Evolutionary conservation across 2,329 filamentous ascomycete species (phyloP).

Genomic region (Didymella keratinophila): DNA sequence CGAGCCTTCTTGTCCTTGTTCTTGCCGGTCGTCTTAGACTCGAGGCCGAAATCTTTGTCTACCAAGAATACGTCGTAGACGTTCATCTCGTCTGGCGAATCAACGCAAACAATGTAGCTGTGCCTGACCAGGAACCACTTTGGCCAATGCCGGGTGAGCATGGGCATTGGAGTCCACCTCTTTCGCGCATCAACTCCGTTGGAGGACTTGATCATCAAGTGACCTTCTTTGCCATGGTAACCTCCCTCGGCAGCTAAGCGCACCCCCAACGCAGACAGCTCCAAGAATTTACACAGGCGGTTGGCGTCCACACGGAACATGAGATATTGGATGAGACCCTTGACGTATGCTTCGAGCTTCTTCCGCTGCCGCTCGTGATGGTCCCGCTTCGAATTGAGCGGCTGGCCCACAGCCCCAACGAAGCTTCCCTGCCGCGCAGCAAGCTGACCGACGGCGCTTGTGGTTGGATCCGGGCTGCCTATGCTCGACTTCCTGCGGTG

Average conservation of each 20-base stretch:
- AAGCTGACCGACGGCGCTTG: conserved; percentile 33
- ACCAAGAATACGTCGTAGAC: conserved; percentile 99
- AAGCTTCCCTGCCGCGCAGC: conserved; percentile 51
- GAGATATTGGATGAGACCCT: conserved; percentile 93
- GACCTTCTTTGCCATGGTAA: conserved; percentile 97
- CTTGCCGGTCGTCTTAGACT: conserved; percentile 67
- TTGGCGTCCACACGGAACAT: conserved; percentile 98
- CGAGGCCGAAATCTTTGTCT: conserved; percentile 83
- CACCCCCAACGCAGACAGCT: conserved; percentile 92
- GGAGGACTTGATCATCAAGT: conserved; percentile 87
- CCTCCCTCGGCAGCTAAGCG: conserved; percentile 93
- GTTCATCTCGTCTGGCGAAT: conserved; percentile 97
- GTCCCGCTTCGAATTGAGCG: conserved; percentile 57
- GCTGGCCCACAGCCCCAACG: conserved; percentile 47
- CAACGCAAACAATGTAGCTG: conserved; percentile 97
- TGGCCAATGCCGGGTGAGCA: conserved; percentile 83
- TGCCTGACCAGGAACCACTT: conserved; percentile 99
- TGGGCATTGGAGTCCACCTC: conserved; percentile 77
- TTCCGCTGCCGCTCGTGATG: conserved; percentile 84
- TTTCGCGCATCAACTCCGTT: conserved; percentile 88
- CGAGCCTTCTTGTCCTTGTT: conserved; percentile 63
- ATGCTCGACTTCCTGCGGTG: conserved; percentile 67
- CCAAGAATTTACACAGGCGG: conserved; percentile 91
- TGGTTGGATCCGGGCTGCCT: conserved; percentile 40
- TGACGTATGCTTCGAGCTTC: conserved; percentile 87